A percentile compares a stretch with the other conserved stretches of the same genome.
Evolutionary conservation across 176 grass and related monocot species (phyloP).

Genomic region (Paspalum vaginatum): DNA sequence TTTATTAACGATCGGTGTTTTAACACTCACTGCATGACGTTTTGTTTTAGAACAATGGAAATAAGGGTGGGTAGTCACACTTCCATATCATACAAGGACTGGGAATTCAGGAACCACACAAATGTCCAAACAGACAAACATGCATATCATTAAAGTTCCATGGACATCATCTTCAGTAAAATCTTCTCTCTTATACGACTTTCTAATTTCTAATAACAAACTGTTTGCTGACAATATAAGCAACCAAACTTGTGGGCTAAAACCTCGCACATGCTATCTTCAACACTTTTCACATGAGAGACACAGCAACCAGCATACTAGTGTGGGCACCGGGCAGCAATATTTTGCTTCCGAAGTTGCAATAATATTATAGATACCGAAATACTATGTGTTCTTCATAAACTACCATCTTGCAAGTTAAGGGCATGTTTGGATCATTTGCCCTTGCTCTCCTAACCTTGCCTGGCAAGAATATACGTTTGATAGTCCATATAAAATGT

Average conservation of each 20-base stretch:
- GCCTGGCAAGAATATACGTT: too few relatives aligned
- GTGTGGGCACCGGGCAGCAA: neutral
- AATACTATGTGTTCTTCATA: neutral
- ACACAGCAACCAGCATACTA: neutral
- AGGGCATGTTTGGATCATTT: too few relatives aligned
- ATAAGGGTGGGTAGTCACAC: neutral
- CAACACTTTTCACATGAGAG: neutral
- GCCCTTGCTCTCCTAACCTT: too few relatives aligned
- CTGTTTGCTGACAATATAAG: constrained; percentile 4
- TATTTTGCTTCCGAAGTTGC: neutral
- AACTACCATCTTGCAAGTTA: neutral
- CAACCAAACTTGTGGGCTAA: constrained; percentile 7
- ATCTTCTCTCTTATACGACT: constrained; percentile 4
- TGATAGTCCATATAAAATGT: too few relatives aligned
- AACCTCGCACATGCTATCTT: neutral
- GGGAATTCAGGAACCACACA: neutral
- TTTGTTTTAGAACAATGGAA: constrained; percentile 16
- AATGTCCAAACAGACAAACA: neutral
- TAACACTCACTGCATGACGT: neutral
- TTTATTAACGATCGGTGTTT: constrained; percentile 15
- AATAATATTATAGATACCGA: constrained; percentile 4
- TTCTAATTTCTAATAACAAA: constrained; percentile 17
- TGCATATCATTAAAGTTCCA: neutral
- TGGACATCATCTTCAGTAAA: constrained; percentile 6
- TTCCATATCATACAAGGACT: neutral